Evolutionary conservation across 2,329 filamentous ascomycete species (phyloP).

Genomic region (Zasmidium citrigriseum): DNA sequence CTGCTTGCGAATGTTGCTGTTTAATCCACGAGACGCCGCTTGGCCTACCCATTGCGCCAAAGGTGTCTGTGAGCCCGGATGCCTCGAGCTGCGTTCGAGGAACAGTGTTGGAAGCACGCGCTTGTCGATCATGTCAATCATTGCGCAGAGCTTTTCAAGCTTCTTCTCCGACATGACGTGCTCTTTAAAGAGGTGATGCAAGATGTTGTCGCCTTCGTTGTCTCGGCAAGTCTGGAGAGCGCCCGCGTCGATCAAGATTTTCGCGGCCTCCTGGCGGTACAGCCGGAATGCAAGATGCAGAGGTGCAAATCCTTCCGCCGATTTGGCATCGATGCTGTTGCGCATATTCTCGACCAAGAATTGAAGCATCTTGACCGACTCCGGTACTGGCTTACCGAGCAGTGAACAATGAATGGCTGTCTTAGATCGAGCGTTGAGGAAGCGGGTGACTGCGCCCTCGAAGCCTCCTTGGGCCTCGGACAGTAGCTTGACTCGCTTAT

Average conservation of each 20-base stretch:
- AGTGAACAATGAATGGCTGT: slow-evolving; percentile 65
- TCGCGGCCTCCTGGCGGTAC: slow-evolving; percentile 56
- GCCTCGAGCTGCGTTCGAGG: slow-evolving; percentile 56
- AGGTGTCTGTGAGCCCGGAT: slow-evolving; percentile 61
- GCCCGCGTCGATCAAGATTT: slow-evolving; percentile 65
- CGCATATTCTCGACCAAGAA: slow-evolving; percentile 67
- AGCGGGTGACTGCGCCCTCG: slow-evolving; percentile 62
- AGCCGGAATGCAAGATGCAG: slow-evolving; percentile 66
- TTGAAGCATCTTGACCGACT: slow-evolving; percentile 59
- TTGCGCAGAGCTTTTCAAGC: slow-evolving; percentile 23
- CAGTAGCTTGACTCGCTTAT: slow-evolving; percentile 64
- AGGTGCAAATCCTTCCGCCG: slow-evolving; percentile 61
- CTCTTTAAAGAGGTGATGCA: slow-evolving; percentile 58
- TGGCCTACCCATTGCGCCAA: slow-evolving; percentile 48
- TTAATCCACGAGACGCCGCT: not conserved
- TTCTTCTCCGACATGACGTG: slow-evolving; percentile 10
- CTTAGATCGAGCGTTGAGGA: slow-evolving; percentile 63
- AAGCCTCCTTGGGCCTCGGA: slow-evolving; percentile 62
- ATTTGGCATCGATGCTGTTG: slow-evolving; percentile 63
- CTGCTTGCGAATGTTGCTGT: not conserved
- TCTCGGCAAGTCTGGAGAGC: slow-evolving; percentile 66
- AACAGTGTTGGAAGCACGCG: slow-evolving; percentile 60
- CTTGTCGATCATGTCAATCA: slow-evolving; percentile 62
- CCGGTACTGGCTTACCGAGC: slow-evolving; percentile 36
- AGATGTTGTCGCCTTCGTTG: slow-evolving; percentile 62